A percentile compares a stretch with the other conserved stretches of the same genome.
phyloP scores from a whole-genome alignment of 108 stramenopile genomes.

The Chaetoceros tenuissimus region DNA sequence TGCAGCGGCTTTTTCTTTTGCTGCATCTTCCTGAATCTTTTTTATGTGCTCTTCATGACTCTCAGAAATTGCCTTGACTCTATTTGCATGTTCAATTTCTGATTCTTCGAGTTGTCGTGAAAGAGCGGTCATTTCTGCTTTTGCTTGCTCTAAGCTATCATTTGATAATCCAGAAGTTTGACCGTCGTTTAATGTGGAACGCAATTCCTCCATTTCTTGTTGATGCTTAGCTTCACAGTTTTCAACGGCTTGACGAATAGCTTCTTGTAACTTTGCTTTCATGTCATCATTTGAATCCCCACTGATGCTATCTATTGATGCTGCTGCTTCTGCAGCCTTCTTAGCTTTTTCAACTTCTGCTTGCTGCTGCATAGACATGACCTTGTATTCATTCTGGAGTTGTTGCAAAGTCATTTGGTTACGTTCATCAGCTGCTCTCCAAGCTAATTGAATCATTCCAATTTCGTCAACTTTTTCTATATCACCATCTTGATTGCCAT shows the following conservation, averaged over 20 bases:
- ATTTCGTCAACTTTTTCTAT: constrained; percentile 29
- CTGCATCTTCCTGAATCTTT: background rate
- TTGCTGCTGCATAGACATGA: constrained; percentile 26
- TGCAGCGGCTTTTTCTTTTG: background rate
- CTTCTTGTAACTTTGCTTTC: too few species aligned
- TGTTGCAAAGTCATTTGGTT: constrained; percentile 42
- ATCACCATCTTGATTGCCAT: constrained; percentile 1
- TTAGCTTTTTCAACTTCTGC: constrained; percentile 43
- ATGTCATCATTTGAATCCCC: too few species aligned
- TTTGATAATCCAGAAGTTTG: constrained; percentile 4
- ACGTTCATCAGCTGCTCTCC: constrained; percentile 49
- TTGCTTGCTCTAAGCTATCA: constrained; percentile 10
- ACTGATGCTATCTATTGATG: constrained; percentile 24
- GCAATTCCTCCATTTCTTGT: constrained; percentile 12
- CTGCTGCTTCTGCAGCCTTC: constrained; percentile 17
- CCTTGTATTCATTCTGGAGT: constrained; percentile 52
- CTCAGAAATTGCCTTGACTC: constrained; percentile 8
- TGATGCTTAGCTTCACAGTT: constrained; percentile 1
- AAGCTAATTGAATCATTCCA: constrained; percentile 41
- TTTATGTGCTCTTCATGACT: constrained; percentile 3
- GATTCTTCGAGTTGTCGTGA: constrained; percentile 3
- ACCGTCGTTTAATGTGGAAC: constrained; percentile 16
- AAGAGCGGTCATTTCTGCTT: background rate
- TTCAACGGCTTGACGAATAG: constrained; percentile 11
- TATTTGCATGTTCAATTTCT: constrained; percentile 10